A percentile compares a stretch with the other conserved stretches of the same genome.
phyloP scores from a whole-genome alignment of 768 basidiomycete species.

The Hydnomerulius pinastri region DNA sequence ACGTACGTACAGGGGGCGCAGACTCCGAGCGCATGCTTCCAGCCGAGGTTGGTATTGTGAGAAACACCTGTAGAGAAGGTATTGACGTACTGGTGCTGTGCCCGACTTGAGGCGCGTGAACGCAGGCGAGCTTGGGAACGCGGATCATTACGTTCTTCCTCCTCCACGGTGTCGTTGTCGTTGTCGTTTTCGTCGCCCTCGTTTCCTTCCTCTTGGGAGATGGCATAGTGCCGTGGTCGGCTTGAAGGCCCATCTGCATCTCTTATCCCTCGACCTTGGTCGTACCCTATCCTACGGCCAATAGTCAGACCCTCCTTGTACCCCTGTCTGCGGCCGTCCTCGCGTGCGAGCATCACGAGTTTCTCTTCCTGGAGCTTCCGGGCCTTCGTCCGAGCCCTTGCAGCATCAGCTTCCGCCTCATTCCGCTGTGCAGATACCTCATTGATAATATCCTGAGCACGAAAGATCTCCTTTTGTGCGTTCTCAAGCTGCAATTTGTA shows the following conservation, averaged over 20 bases:
- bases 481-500: conserved; percentile 48
- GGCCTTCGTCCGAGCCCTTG: conserved; percentile 45
- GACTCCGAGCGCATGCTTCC: conserved; percentile 29
- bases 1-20: conserved; percentile 25
- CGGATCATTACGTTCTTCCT: conserved; percentile 23
- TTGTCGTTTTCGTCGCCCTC: conserved; percentile 18
- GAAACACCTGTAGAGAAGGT: conserved; percentile 4
- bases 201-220: conserved; percentile 11
- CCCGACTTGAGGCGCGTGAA: conserved; percentile 17
- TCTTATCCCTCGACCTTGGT: conserved; percentile 27
- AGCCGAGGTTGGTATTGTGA: too few species aligned
- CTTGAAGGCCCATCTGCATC: conserved; percentile 7
- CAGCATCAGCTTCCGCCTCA: conserved; percentile 47
- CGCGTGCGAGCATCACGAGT: conserved; percentile 40
- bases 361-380: conserved; percentile 45
- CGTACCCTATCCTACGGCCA: conserved; percentile 30
- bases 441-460: conserved; percentile 45
- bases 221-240: conserved; percentile 12
- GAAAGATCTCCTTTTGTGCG: conserved; percentile 45
- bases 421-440: conserved; percentile 43
- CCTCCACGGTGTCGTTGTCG: conserved; percentile 15
- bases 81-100: conserved; percentile 26
- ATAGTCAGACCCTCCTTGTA: conserved; percentile 43
- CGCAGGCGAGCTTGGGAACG: conserved; percentile 14
- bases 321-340: conserved; percentile 44